Percentiles rank a stretch among this genome's conserved stretches.
Conservation (phyloP, 1,284 basidiomycete species). For the Ganoderma sinense region DNA sequence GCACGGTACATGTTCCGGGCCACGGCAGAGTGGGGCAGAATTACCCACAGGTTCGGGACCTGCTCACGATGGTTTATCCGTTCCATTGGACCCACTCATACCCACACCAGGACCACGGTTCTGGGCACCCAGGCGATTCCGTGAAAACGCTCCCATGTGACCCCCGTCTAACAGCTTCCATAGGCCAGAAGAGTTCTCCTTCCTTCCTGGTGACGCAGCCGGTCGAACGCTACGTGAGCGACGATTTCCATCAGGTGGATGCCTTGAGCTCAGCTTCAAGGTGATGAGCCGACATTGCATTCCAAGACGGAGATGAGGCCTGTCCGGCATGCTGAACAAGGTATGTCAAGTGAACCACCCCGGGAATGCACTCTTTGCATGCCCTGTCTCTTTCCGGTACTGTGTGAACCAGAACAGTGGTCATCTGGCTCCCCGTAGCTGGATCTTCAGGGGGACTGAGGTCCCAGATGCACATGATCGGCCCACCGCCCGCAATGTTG, state of each 20-base stretch:
- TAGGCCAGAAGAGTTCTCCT: not conserved
- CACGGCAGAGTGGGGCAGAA: not conserved
- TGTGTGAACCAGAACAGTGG: not conserved
- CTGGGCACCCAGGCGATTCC: not conserved
- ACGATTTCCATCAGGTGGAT: not conserved
- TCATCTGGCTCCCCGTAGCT: not conserved
- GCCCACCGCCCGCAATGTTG: not conserved
- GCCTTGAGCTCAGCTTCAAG: not conserved
- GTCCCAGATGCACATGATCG: slow-evolving; percentile 1
- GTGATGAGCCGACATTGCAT: not conserved
- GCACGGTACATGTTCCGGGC: not conserved
- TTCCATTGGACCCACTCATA: slow-evolving; percentile 3
- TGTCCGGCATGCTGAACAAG: slow-evolving; percentile 1
- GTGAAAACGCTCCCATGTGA: not conserved
- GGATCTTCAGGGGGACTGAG: not conserved
- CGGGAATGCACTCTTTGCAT: not conserved
- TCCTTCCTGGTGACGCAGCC: not conserved
- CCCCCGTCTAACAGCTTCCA: not conserved
- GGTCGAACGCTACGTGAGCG: not conserved
- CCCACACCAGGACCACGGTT: slow-evolving; percentile 3
- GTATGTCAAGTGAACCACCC: slow-evolving; percentile 3
- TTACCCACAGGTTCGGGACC: not conserved
- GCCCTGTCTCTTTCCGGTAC: not conserved
- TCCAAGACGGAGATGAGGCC: not conserved
- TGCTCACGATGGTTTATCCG: not conserved